Evolutionary conservation across 2,329 filamentous ascomycete genomes (phyloP).

Genomic region (Trichoderma brevicompactum): DNA sequence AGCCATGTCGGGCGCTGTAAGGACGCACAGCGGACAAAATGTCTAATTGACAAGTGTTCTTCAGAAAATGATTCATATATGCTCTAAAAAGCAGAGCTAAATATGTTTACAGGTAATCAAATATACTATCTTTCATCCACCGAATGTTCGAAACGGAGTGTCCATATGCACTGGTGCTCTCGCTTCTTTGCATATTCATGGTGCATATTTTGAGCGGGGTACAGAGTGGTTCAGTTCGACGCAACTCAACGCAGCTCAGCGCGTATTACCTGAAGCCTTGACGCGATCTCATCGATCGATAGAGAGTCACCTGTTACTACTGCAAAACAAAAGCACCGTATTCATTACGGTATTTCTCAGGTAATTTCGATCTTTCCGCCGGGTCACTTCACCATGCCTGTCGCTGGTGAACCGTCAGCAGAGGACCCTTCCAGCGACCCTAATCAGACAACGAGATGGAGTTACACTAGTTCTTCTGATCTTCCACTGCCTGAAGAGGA

Average conservation of each 20-base stretch:
- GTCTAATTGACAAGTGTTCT: too few relatives aligned
- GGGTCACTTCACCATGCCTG: background rate
- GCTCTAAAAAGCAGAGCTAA: too few relatives aligned
- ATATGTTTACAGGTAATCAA: too few relatives aligned
- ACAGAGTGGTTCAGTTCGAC: background rate
- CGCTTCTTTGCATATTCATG: too few relatives aligned
- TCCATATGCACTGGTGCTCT: too few relatives aligned
- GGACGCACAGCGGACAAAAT: too few relatives aligned
- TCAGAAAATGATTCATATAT: too few relatives aligned
- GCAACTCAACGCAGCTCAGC: background rate
- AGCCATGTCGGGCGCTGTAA: too few relatives aligned
- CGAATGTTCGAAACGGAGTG: too few relatives aligned
- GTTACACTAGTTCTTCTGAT: slow-evolving; percentile 12
- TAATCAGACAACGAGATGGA: slow-evolving; percentile 4
- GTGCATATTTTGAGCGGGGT: background rate
- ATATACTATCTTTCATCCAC: too few relatives aligned
- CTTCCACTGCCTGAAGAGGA: slow-evolving; percentile 12
- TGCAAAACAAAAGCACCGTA: background rate
- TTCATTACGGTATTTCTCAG: background rate
- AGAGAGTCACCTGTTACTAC: background rate
- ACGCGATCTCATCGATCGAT: background rate
- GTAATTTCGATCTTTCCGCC: background rate
- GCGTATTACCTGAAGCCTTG: background rate
- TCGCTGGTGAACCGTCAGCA: slow-evolving; percentile 2
- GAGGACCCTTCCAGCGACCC: slow-evolving; percentile 7